Percentiles rank a stretch among this genome's conserved stretches.
These are phyloP conservation scores for Xylaria intraflava DNA, from an alignment of 495 filamentous ascomycete genomes.

Conservation along the genomic window DNA sequence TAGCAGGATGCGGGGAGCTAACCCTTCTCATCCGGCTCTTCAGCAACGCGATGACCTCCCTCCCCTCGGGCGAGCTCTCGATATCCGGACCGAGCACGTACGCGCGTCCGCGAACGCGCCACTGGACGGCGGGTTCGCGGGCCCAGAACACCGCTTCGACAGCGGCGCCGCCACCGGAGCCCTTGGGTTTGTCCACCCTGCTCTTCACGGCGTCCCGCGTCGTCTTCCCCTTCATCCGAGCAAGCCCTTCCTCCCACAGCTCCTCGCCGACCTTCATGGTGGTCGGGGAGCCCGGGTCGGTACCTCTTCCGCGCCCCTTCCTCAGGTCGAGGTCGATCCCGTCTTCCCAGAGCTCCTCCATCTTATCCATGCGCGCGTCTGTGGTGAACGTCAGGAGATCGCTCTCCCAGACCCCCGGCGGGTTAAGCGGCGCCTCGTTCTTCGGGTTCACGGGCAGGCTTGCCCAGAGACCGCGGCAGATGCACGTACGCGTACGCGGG, in stretches of 20 bases:
- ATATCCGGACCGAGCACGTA: slow-evolving; percentile 57
- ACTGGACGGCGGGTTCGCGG: slow-evolving; percentile 64
- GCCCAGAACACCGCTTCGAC: slow-evolving; percentile 86
- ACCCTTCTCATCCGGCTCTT: slow-evolving; percentile 39
- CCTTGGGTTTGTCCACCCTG: slow-evolving; percentile 30
- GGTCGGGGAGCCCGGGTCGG: slow-evolving; percentile 8
- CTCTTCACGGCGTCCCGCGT: background rate
- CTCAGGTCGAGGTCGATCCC: slow-evolving; percentile 5
- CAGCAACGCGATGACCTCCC: slow-evolving; percentile 39
- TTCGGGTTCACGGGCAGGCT: slow-evolving; percentile 61
- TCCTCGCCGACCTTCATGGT: slow-evolving; percentile 10
- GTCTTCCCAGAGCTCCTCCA: slow-evolving; percentile 50
- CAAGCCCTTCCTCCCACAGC: slow-evolving; percentile 19
- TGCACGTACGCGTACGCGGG: slow-evolving; percentile 45
- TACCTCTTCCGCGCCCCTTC: background rate
- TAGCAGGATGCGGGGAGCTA: background rate
- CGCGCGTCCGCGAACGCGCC: slow-evolving; percentile 73
- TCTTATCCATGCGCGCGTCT: slow-evolving; percentile 80
- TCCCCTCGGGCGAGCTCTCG: slow-evolving; percentile 41
- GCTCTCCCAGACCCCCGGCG: slow-evolving; percentile 53
- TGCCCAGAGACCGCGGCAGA: slow-evolving; percentile 81
- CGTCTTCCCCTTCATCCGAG: slow-evolving; percentile 17
- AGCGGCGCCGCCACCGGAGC: slow-evolving; percentile 56
- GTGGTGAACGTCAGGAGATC: slow-evolving; percentile 81
- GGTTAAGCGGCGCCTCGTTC: slow-evolving; percentile 55